A percentile compares a stretch with the other conserved stretches of the same genome.
These are phyloP conservation scores for Orbilia javanica DNA, from an alignment of 2,329 filamentous ascomycete genomes.

Conservation along the genomic window DNA sequence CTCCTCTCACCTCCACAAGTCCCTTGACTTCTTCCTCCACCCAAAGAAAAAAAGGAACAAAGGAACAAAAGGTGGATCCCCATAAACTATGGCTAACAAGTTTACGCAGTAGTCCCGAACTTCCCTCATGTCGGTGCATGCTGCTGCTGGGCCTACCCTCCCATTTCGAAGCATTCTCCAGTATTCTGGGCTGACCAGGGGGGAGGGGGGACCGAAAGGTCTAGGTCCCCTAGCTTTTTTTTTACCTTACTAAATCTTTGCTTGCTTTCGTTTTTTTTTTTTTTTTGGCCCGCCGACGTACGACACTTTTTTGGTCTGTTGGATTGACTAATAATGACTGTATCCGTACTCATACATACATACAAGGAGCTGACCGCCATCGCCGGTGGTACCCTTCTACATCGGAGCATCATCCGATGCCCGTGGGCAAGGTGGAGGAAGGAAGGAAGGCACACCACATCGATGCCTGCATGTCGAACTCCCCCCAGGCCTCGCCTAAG, in stretches of 20 bases:
- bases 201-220: too few species aligned
- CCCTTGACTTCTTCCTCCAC: neutral
- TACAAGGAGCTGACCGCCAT: conserved; percentile 23
- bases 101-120: conserved; percentile 52
- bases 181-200: conserved; percentile 59
- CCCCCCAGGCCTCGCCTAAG: conserved; percentile 58
- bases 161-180: conserved; percentile 57
- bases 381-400: conserved; percentile 50
- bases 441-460: conserved; percentile 55
- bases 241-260: neutral
- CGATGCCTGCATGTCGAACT: conserved; percentile 50
- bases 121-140: conserved; percentile 32
- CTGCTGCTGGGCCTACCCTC: conserved; percentile 42
- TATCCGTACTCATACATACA: too few species aligned
- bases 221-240: conserved; percentile 7
- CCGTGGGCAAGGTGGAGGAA: conserved; percentile 55
- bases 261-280: too few species aligned
- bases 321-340: too few species aligned
- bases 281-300: too few species aligned
- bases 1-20: neutral
- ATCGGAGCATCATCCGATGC: conserved; percentile 59
- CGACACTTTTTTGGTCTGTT: too few species aligned
- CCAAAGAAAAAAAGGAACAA: too few species aligned
- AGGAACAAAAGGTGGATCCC: conserved; percentile 27
- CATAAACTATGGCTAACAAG: too few species aligned